Evolutionary conservation across 2,329 filamentous ascomycete species (phyloP).

Genomic region (Arthrobotrys entomopaga): DNA sequence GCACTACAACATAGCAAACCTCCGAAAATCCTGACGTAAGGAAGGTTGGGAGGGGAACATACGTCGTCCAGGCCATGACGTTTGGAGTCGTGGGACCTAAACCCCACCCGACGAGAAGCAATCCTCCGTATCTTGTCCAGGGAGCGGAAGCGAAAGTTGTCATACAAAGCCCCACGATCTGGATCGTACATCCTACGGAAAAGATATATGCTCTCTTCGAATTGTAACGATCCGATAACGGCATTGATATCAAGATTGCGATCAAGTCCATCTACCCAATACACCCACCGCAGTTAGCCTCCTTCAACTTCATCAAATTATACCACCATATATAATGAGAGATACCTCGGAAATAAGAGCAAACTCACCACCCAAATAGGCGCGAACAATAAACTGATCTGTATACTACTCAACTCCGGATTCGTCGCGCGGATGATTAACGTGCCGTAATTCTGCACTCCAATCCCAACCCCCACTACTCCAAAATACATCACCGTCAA

Average conservation of each 20-base stretch:
- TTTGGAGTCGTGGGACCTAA: conserved; percentile 90
- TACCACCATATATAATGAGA: neutral
- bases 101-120: conserved; percentile 90
- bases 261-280: conserved; percentile 78
- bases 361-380: conserved; percentile 86
- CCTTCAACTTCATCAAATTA: neutral
- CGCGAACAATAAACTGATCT: conserved; percentile 83
- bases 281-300: neutral
- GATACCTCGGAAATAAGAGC: too few relatives aligned
- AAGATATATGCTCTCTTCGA: conserved; percentile 82
- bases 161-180: conserved; percentile 82
- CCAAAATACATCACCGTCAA: conserved; percentile 92
- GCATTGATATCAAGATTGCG: conserved; percentile 84
- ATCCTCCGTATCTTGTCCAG: conserved; percentile 86
- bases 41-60: neutral
- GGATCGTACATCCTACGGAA: conserved; percentile 76
- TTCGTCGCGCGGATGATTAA: conserved; percentile 86
- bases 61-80: conserved; percentile 89
- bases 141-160: conserved; percentile 76
- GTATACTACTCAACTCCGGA: conserved; percentile 75
- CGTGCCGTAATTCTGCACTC: conserved; percentile 85
- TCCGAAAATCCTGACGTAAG: neutral
- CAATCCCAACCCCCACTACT: conserved; percentile 90
- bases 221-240: conserved; percentile 87
- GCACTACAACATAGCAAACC: too few relatives aligned